These are phyloP conservation scores for Amanita molliuscula DNA, from an alignment of 768 basidiomycete genomes.

Conservation along the genomic window DNA sequence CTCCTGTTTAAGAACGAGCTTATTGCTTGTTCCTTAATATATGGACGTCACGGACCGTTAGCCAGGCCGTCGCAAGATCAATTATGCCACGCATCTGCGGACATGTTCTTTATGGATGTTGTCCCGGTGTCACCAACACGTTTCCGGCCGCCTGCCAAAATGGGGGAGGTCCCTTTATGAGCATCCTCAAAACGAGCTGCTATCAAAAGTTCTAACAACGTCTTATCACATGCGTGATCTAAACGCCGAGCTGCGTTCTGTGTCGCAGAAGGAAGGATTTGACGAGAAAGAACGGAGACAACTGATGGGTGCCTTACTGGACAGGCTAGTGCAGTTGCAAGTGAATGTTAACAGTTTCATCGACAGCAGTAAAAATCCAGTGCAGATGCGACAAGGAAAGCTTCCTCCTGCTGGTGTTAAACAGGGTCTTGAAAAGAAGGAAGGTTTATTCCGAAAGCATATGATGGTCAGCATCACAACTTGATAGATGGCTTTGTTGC, in stretches of 20 bases:
- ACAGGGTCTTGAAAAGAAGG: constrained; percentile 97
- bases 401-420: constrained; percentile 90
- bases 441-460: constrained; percentile 93
- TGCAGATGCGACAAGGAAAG: constrained; percentile 76
- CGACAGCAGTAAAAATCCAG: constrained; percentile 92
- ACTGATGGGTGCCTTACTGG: constrained; percentile 61
- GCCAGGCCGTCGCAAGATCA: constrained; percentile 48
- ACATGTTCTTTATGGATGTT: constrained; percentile 97
- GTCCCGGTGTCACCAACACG: constrained; percentile 89
- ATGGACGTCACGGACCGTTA: constrained; percentile 86
- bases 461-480: constrained; percentile 75
- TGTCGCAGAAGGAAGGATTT: constrained; percentile 46
- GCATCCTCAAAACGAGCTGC: constrained; percentile 89
- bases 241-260: constrained; percentile 52
- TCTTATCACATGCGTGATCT: constrained; percentile 73
- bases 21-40: constrained; percentile 78
- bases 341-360: constrained; percentile 94
- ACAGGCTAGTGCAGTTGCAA: constrained; percentile 82
- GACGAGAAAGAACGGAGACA: constrained; percentile 43
- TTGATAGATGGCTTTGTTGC: background rate
- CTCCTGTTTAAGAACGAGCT: constrained; percentile 78
- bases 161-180: constrained; percentile 91
- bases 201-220: constrained; percentile 71
- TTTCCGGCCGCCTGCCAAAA: constrained; percentile 86
- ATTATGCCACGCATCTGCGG: constrained; percentile 67